Evolutionary conservation across 139 green algal genomes (phyloP).

Genomic region (Chlorella sp.): DNA sequence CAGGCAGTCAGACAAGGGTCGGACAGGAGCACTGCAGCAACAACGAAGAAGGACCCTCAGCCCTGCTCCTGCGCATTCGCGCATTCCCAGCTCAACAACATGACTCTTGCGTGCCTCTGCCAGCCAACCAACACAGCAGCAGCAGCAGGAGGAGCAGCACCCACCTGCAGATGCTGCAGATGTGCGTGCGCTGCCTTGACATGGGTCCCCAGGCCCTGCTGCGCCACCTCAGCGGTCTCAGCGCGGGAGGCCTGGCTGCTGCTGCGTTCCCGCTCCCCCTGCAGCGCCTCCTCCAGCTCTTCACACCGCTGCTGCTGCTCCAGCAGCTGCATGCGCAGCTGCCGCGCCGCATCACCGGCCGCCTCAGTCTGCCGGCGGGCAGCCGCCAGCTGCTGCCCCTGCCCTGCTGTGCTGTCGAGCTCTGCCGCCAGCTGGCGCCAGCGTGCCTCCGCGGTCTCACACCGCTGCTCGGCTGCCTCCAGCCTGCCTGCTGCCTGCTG

Average conservation of each 20-base stretch:
- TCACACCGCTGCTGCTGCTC: constrained; percentile 11
- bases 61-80: background rate
- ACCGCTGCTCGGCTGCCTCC: background rate
- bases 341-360: background rate
- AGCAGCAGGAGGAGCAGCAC: no score
- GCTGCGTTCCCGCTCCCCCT: constrained; percentile 7
- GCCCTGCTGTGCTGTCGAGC: background rate
- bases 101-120: background rate
- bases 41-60: no score
- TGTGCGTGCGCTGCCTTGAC: constrained; percentile 9
- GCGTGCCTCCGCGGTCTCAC: background rate
- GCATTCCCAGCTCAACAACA: background rate
- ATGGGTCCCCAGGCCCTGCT: constrained; percentile 23
- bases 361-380: background rate
- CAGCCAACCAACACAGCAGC: no score
- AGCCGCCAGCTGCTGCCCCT: background rate
- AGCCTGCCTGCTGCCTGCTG: background rate
- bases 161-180: constrained; percentile 19
- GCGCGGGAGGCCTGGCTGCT: background rate
- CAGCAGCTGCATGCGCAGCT: constrained; percentile 3
- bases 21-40: no score
- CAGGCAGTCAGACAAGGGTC: background rate
- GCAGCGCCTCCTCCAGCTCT: constrained; percentile 29
- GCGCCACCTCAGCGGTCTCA: constrained; percentile 9
- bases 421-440: constrained; percentile 19